Conservation (phyloP, 225 moss, liverwort and hornwort genomes). For the Asterella californica region DNA sequence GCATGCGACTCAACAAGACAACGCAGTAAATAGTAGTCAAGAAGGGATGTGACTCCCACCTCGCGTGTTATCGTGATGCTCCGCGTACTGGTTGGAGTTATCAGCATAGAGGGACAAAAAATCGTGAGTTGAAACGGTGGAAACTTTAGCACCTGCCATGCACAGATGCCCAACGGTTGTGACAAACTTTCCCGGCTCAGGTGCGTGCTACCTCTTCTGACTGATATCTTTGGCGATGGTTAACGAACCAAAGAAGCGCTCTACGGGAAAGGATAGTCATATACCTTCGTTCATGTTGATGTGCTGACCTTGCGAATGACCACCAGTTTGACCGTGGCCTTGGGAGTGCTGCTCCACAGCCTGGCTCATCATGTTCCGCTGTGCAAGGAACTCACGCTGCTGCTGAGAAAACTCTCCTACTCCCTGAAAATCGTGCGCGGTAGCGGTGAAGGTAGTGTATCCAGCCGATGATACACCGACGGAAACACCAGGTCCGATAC, state of each 20-base stretch:
- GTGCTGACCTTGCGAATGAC: constrained; percentile 21
- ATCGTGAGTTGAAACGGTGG: constrained; percentile 61
- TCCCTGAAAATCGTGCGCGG: constrained; percentile 21
- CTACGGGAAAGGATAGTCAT: background rate
- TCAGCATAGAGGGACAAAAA: constrained; percentile 59
- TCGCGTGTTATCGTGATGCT: constrained; percentile 34
- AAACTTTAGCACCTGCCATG: constrained; percentile 34
- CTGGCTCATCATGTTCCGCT: constrained; percentile 17
- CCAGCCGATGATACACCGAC: constrained; percentile 10
- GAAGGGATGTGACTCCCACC: background rate
- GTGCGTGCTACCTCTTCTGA: background rate
- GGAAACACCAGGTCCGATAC: constrained; percentile 13
- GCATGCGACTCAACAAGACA: background rate
- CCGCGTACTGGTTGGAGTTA: constrained; percentile 45
- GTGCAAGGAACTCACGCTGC: constrained; percentile 18
- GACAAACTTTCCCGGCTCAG: background rate
- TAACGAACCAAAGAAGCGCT: background rate
- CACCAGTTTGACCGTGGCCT: constrained; percentile 9
- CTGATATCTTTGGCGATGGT: background rate
- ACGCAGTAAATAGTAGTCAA: background rate
- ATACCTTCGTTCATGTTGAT: constrained; percentile 19
- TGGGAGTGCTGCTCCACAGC: constrained; percentile 18
- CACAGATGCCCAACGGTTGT: background rate
- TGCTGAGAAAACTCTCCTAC: constrained; percentile 17
- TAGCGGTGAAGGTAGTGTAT: constrained; percentile 7